Evolutionary conservation across 495 filamentous ascomycete genomes (phyloP).

Genomic region (Cercophora sp.): DNA sequence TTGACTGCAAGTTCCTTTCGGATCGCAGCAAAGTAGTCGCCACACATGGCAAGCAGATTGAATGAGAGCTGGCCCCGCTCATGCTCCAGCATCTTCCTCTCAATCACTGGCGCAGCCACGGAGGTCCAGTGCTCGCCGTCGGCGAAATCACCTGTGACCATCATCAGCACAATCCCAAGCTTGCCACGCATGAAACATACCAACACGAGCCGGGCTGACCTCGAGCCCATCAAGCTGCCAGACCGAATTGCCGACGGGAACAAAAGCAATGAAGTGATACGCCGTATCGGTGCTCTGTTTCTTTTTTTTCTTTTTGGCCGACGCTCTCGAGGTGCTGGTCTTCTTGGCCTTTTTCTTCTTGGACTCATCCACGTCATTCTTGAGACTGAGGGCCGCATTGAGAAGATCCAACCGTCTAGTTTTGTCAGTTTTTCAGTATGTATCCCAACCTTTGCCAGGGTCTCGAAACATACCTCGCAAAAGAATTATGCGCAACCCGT

Average conservation of each 20-base stretch:
- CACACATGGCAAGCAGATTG: constrained; percentile 46
- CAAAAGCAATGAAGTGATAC: constrained; percentile 88
- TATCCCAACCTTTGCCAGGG: no score
- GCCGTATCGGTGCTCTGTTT: constrained; percentile 39
- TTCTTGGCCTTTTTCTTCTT: constrained; percentile 38
- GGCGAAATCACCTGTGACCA: constrained; percentile 17
- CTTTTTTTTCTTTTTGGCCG: constrained; percentile 23
- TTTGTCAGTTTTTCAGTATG: no score
- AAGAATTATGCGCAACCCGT: constrained; percentile 80
- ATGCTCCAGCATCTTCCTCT: constrained; percentile 37
- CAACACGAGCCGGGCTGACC: constrained; percentile 64
- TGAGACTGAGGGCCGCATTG: constrained; percentile 66
- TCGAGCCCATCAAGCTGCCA: constrained; percentile 93
- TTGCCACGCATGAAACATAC: constrained; percentile 36
- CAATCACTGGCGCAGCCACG: constrained; percentile 35
- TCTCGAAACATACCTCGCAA: constrained; percentile 55
- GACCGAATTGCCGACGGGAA: constrained; percentile 67
- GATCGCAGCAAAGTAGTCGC: constrained; percentile 30
- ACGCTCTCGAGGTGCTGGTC: constrained; percentile 12
- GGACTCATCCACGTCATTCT: constrained; percentile 52
- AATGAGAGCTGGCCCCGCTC: constrained; percentile 35
- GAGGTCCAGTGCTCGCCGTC: constrained; percentile 36
- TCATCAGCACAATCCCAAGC: not conserved
- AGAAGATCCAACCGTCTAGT: constrained; percentile 68
- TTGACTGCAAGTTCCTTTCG: constrained; percentile 31